Evolutionary conservation across 179 eudicot species (phyloP).

Genomic region (Spergularia azorica): DNA sequence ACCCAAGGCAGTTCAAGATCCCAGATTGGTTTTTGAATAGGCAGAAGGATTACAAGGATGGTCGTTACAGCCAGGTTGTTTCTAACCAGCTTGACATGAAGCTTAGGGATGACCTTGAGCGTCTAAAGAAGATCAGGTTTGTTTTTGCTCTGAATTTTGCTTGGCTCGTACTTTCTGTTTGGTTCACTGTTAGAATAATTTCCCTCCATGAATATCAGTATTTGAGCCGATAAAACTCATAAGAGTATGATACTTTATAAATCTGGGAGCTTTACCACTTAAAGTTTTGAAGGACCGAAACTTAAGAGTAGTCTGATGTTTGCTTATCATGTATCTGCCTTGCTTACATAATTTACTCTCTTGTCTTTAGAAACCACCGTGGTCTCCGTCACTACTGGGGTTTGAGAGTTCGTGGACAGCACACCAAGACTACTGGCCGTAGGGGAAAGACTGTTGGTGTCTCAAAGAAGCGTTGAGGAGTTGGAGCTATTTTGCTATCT

Average conservation of each 20-base stretch:
- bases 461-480: constrained; percentile 41
- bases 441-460: constrained; percentile 48
- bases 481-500: constrained; percentile 4
- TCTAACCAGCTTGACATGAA: constrained; percentile 93
- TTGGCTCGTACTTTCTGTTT: too few relatives aligned
- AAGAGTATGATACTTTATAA: too few relatives aligned
- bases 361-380: constrained; percentile 52
- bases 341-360: neutral
- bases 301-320: too few relatives aligned
- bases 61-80: constrained; percentile 79
- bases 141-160: too few relatives aligned
- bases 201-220: too few relatives aligned
- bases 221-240: too few relatives aligned
- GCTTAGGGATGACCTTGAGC: constrained; percentile 88
- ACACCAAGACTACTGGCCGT: constrained; percentile 45
- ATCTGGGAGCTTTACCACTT: too few relatives aligned
- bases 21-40: constrained; percentile 95
- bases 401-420: constrained; percentile 55
- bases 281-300: too few relatives aligned
- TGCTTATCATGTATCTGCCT: neutral
- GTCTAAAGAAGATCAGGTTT: constrained; percentile 88
- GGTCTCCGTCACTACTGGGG: constrained; percentile 85
- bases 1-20: constrained; percentile 77
- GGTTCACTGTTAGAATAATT: too few relatives aligned
- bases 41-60: constrained; percentile 97